Evolutionary conservation across 202 grass and related monocot species (phyloP), one percentile per base, ranked within the genome.

Genomic region (Tripidium arundinaceum): DNA sequence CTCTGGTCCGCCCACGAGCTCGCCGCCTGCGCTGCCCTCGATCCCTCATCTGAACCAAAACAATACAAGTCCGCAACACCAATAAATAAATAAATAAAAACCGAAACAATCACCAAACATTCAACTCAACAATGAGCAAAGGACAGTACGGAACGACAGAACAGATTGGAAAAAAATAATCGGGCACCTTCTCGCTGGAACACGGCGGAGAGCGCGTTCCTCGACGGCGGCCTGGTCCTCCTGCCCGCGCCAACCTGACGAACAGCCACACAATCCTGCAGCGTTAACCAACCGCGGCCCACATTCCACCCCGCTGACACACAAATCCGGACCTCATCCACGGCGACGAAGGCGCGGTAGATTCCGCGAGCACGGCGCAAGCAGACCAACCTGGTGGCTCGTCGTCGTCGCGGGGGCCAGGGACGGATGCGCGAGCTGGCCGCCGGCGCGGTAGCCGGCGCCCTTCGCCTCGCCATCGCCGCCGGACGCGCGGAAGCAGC

Each of bases 401-500:
- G 40, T 42, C 43, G 4, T 11, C 52, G 52, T 22, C 52, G 62
- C 76, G 69, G 83, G 90, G 8, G 19, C 66, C 60, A 75, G 74
- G 77, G 90, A 84, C 25, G 79, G 75, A 45, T 83, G 81, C 39
- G 79, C 80, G 69, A 62, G 63, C 22, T 79, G 83, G 65, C 57
- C 71, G 15, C 47, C 39, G 40, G 8, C 29, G 40, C 14, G 43
- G 43, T 14, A 13, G 8, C 43, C 74, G 1, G 7, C 29, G 42
- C 37, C 67, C 81, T 28, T 58, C 73, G 31, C 54, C 66, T 43
- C 78, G 74, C 66, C 74, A 10, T 29, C 67, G 67, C 75, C 69
- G 75, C 74, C 80, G 37, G 87, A 72, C 74, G 73, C 72, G 12
- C 90, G 81, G 77, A 98, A 92, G 79, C 95, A 98, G 65, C 79